Evolutionary conservation across 768 basidiomycete genomes (phyloP).

Genomic region (Mycena alexandri): DNA sequence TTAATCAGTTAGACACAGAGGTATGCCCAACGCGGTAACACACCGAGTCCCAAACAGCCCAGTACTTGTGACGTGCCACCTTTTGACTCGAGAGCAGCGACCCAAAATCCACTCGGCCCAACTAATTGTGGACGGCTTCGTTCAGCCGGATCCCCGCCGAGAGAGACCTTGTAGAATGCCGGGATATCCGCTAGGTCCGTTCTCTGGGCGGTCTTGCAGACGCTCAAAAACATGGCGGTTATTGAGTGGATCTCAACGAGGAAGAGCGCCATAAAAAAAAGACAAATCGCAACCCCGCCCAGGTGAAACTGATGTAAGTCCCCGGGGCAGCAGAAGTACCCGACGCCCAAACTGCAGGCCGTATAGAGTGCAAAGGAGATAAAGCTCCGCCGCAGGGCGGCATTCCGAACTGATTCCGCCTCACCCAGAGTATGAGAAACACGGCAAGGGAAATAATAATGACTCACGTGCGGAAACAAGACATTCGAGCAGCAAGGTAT

Average conservation of each 20-base stretch:
- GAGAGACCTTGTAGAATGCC: background rate
- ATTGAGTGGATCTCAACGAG: constrained; percentile 4
- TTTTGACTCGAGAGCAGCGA: background rate
- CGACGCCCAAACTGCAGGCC: too few species aligned
- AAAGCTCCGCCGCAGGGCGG: too few species aligned
- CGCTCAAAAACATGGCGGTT: background rate
- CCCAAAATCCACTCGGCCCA: constrained; percentile 8
- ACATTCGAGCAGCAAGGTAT: too few species aligned
- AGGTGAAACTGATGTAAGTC: background rate
- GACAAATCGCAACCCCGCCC: background rate
- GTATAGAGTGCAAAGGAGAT: too few species aligned
- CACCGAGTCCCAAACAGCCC: constrained; percentile 40
- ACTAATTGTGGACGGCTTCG: background rate
- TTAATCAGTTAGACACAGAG: background rate
- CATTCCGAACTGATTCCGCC: too few species aligned
- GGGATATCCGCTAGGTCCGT: constrained; percentile 22
- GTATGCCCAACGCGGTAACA: background rate
- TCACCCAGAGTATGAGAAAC: too few species aligned
- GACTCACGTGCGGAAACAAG: too few species aligned
- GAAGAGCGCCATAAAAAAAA: background rate
- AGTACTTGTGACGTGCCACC: constrained; percentile 13
- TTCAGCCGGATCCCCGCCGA: background rate
- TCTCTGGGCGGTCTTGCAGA: background rate
- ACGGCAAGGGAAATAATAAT: too few species aligned
- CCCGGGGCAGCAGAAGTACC: background rate